phyloP scores from a whole-genome alignment of 495 filamentous ascomycete genomes.

The Talaromyces stipitatus region DNA sequence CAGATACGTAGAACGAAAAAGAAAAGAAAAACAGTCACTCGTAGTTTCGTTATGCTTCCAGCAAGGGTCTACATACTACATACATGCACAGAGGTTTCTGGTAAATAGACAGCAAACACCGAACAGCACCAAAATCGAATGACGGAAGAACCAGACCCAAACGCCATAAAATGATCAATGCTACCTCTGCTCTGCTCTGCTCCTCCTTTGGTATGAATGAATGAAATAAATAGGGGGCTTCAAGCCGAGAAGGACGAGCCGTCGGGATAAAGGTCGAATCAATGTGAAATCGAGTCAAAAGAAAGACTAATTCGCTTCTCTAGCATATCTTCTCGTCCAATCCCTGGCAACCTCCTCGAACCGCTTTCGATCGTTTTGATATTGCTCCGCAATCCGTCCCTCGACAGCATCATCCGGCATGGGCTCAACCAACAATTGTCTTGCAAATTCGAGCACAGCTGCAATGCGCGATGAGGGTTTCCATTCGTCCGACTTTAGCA shows the following conservation, averaged over 20 bases:
- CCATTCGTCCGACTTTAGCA: slow-evolving; percentile 87
- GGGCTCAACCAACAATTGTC: slow-evolving; percentile 73
- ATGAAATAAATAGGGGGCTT: background rate
- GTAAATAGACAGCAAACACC: background rate
- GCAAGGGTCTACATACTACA: background rate
- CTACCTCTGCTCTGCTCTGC: slow-evolving; percentile 2
- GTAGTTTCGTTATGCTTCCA: background rate
- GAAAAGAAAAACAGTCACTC: background rate
- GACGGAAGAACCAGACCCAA: slow-evolving; percentile 1
- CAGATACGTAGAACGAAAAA: background rate
- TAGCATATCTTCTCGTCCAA: slow-evolving; percentile 78
- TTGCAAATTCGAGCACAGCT: slow-evolving; percentile 71
- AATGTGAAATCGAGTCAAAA: background rate
- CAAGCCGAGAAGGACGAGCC: background rate
- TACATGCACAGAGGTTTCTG: background rate
- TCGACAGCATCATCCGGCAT: slow-evolving; percentile 95
- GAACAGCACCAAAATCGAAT: background rate
- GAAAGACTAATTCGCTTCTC: slow-evolving; percentile 14
- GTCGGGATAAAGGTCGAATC: background rate
- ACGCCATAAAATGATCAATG: slow-evolving; percentile 5
- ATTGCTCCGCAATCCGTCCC: slow-evolving; percentile 78
- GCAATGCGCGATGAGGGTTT: slow-evolving; percentile 78
- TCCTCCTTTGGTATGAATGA: background rate
- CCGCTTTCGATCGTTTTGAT: slow-evolving; percentile 57
- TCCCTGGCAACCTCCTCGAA: slow-evolving; percentile 78